Evolutionary conservation across 305 asterid genomes (phyloP).

Genomic region (Fraxinus greggii): DNA sequence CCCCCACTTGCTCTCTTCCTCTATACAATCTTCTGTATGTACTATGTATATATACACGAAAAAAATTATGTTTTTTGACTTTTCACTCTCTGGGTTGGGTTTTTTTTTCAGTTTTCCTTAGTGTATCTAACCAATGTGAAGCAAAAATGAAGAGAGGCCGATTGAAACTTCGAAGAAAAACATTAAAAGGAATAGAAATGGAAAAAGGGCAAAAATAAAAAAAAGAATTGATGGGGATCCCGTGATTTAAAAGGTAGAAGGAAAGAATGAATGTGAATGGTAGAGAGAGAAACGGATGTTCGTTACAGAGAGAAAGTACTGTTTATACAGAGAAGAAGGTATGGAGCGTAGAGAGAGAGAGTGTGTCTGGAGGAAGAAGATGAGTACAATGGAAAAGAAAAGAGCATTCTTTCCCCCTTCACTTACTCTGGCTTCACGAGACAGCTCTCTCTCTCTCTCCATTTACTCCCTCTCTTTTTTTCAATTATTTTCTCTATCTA

Average conservation of each 20-base stretch:
- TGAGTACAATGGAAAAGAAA: slow-evolving; percentile 24
- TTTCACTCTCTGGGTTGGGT: not conserved
- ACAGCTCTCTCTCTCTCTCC: slow-evolving; percentile 24
- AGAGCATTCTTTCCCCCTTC: not conserved
- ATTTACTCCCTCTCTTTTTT: slow-evolving; percentile 26
- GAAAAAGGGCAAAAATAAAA: slow-evolving; percentile 16
- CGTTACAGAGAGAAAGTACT: not conserved
- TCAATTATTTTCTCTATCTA: slow-evolving; percentile 2
- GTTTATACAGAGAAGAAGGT: slow-evolving; percentile 20
- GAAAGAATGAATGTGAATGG: slow-evolving; percentile 51
- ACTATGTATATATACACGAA: not conserved
- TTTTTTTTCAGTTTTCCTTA: not conserved
- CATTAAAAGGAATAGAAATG: slow-evolving; percentile 20
- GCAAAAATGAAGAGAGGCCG: slow-evolving; percentile 14
- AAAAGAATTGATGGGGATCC: slow-evolving; percentile 48
- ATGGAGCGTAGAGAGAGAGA: slow-evolving; percentile 2
- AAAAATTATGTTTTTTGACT: not conserved
- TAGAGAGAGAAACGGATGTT: not conserved
- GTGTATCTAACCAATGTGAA: slow-evolving; percentile 27
- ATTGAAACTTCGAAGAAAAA: slow-evolving; percentile 10
- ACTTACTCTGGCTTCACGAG: slow-evolving; percentile 43
- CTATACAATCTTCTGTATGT: not conserved
- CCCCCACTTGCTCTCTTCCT: slow-evolving; percentile 7
- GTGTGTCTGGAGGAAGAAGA: slow-evolving; percentile 15
- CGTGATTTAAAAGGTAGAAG: slow-evolving; percentile 62